These are phyloP conservation scores for Ogataea nakhonphanomensis DNA, from an alignment of 805 yeast genomes.

Conservation along the genomic window DNA sequence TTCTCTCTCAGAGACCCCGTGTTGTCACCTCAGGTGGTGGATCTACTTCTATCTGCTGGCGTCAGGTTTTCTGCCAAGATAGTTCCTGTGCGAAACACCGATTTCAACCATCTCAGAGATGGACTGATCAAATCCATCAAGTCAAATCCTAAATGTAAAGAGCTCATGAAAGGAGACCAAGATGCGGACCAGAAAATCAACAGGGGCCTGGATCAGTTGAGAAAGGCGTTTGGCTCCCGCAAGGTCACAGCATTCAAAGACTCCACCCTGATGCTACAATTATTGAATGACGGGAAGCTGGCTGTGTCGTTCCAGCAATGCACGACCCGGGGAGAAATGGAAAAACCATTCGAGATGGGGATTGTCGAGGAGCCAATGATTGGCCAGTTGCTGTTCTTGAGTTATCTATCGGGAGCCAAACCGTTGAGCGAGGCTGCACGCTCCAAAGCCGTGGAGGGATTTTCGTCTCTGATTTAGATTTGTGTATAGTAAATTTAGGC, in stretches of 20 bases:
- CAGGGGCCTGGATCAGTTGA: constrained; percentile 62
- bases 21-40: constrained; percentile 50
- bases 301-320: constrained; percentile 41
- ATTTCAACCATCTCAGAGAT: constrained; percentile 83
- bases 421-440: constrained; percentile 51
- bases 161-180: constrained; percentile 39
- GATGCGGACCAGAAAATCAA: constrained; percentile 33
- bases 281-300: constrained; percentile 45
- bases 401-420: constrained; percentile 66
- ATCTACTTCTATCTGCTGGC: constrained; percentile 53
- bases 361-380: constrained; percentile 57
- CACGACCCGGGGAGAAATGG: constrained; percentile 32
- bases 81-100: constrained; percentile 87
- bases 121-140: constrained; percentile 80
- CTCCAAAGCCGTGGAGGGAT: constrained; percentile 19
- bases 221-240: constrained; percentile 52
- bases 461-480: constrained; percentile 14
- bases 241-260: constrained; percentile 76
- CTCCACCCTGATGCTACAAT: constrained; percentile 59
- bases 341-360: constrained; percentile 46
- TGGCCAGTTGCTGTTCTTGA: constrained; percentile 65
- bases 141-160: constrained; percentile 59
- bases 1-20: constrained; percentile 49
- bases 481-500: constrained; percentile 7
- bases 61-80: constrained; percentile 69